These are phyloP conservation scores for Corymbia calophylla DNA, from an alignment of 441 rosid genomes.

Conservation along the genomic window DNA sequence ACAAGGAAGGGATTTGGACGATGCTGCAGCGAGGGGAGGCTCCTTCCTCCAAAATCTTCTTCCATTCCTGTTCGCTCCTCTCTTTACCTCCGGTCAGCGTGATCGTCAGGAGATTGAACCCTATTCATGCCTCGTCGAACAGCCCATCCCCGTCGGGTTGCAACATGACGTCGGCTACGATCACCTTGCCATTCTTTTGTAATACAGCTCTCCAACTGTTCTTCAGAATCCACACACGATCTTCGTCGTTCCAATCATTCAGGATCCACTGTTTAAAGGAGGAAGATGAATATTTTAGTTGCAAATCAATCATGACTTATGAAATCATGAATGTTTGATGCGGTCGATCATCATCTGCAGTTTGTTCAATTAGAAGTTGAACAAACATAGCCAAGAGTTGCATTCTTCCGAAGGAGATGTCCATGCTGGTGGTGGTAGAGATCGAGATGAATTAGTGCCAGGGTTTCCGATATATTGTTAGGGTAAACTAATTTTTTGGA, in stretches of 20 bases:
- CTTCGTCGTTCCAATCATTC: background rate
- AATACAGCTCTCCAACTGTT: background rate
- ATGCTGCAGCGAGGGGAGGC: slow-evolving; percentile 16
- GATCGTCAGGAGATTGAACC: background rate
- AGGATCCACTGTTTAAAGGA: background rate
- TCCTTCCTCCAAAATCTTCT: slow-evolving; percentile 5
- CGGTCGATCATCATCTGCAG: background rate
- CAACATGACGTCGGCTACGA: background rate
- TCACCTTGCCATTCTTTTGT: background rate
- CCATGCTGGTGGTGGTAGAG: background rate
- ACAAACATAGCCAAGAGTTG: background rate
- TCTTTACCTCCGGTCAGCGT: background rate
- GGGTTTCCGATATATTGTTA: background rate
- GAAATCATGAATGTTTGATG: background rate
- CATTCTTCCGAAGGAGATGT: too few relatives aligned
- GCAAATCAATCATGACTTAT: background rate
- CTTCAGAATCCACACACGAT: background rate
- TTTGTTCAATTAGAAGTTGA: background rate
- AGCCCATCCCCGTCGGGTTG: background rate
- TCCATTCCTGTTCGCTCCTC: slow-evolving; percentile 6
- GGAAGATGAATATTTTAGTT: background rate
- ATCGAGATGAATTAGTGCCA: background rate
- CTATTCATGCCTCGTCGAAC: background rate
- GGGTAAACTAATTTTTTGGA: too few relatives aligned
- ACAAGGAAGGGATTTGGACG: slow-evolving; percentile 2